Conservation (phyloP, 495 filamentous ascomycete species). For the Chaetomium tenue region DNA sequence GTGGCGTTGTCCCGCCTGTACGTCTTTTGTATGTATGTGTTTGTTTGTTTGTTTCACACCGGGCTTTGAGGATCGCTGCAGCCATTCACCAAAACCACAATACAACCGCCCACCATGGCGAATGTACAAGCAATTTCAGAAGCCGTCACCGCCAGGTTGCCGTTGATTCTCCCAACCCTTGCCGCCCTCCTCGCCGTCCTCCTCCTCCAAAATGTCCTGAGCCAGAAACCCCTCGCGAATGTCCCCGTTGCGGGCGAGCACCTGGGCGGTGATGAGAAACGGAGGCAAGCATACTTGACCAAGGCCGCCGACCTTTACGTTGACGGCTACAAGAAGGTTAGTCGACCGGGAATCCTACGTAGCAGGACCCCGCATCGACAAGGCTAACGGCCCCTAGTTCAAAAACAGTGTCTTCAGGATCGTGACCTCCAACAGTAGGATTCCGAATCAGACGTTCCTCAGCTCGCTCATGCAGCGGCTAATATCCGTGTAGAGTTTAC, state of each 20-base stretch:
- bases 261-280: constrained; percentile 36
- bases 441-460: neutral
- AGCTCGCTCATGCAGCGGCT: neutral
- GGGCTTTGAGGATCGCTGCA: neutral
- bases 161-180: constrained; percentile 32
- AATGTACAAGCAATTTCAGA: constrained; percentile 13
- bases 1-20: neutral
- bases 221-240: constrained; percentile 14
- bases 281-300: constrained; percentile 34
- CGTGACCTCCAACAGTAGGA: constrained; percentile 32
- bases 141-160: constrained; percentile 28
- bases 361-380: too few relatives aligned
- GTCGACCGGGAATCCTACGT: neutral
- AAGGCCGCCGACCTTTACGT: constrained; percentile 31
- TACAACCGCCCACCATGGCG: constrained; percentile 22
- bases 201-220: constrained; percentile 29
- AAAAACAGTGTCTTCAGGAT: constrained; percentile 38
- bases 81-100: too few relatives aligned
- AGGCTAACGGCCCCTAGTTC: constrained; percentile 25
- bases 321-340: constrained; percentile 38
- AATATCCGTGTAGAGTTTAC: constrained; percentile 11
- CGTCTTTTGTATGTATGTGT: neutral
- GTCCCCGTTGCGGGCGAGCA: constrained; percentile 36
- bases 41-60: neutral
- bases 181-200: constrained; percentile 27